phyloP scores from a whole-genome alignment of 2,329 filamentous ascomycete species.

The Calonectria pseudoreteaudii region DNA sequence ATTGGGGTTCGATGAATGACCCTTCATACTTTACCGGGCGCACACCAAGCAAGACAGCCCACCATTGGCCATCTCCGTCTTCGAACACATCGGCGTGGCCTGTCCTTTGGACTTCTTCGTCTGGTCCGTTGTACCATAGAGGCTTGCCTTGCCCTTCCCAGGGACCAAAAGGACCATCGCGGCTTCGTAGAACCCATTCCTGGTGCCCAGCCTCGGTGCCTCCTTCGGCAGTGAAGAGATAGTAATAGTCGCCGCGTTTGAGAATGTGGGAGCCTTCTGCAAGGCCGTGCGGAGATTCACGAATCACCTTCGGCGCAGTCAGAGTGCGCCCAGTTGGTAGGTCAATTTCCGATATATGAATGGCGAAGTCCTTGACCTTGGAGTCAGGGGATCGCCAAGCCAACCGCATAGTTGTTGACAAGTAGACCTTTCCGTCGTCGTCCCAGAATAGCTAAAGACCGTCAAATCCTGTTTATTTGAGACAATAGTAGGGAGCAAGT shows the following conservation, averaged over 20 bases:
- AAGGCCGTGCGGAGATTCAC: constrained; percentile 52
- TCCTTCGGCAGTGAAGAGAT: constrained; percentile 41
- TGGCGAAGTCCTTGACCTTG: constrained; percentile 64
- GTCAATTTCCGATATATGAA: constrained; percentile 59
- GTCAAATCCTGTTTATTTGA: constrained; percentile 7
- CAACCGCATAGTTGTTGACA: constrained; percentile 56
- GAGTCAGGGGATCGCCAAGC: constrained; percentile 49
- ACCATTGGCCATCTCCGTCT: constrained; percentile 38
- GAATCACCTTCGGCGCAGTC: constrained; percentile 49
- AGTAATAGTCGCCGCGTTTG: constrained; percentile 39
- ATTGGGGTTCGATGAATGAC: constrained; percentile 34
- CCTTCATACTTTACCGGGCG: constrained; percentile 27
- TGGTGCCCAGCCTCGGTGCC: constrained; percentile 56
- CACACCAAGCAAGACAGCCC: constrained; percentile 38
- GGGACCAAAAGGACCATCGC: constrained; percentile 56
- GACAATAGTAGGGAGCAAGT: neutral
- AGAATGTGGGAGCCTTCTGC: constrained; percentile 54
- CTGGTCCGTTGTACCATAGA: constrained; percentile 52
- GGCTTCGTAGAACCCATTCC: constrained; percentile 63
- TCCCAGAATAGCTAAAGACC: constrained; percentile 57
- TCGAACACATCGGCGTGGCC: constrained; percentile 42
- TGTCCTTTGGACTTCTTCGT: constrained; percentile 60
- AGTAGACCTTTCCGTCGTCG: constrained; percentile 60
- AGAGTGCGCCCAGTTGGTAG: constrained; percentile 55
- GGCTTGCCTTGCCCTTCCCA: constrained; percentile 56